Base-by-base conservation (phyloP, 2,329 filamentous ascomycete genomes). In the Setomelanomma holmii region DNA sequence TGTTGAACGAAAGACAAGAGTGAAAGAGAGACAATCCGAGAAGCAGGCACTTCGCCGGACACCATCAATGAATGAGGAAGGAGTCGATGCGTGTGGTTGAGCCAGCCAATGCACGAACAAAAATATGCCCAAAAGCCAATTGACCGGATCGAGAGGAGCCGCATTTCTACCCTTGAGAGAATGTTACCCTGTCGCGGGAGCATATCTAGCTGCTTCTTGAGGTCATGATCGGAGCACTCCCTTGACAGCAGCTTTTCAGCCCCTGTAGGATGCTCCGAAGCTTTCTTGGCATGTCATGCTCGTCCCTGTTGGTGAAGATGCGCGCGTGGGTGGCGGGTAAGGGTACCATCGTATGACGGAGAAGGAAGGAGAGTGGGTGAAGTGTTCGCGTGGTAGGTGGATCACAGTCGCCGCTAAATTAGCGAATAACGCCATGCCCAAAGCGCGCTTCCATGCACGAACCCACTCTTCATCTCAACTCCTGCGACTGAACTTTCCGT, bases 161-260 rank as follows among this genome's bases (percentile, higher is more conserved):
- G 27, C 14, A 14, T 10, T 30, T 14, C 27, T 30, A 30, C 10
- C 58, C 23, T 40, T 33, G 58, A 41, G 59, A 63, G 62, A 40
- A 42, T 56, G 49, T 44, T 50, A 40, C 56, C 57, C 38, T 53
- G 55, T 40, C 27, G 63, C 51, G 41, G 38, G 43, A 24, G 55
- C 36, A 19, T 27, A 57, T 40, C 44, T 4, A 40, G 27, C 27
- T 30, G 27, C 27, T 14, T 14, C 10, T 30, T 30, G 5, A 30
- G 27, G 27, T 30, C 27, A 30, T 30, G 27, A 30, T 30, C 27
- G 27, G 27, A 30, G 27, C 27, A 30, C 14, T 30, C 10, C 27
- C 27, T 3, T 30, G 14, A 14, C 27, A n/a, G 27, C 14, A 30
- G 10, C 27, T 10, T 30, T 30, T 30, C 27, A n/a, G n/a, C n/a